A percentile compares a stretch with the other conserved stretches of the same genome.
Conservation (phyloP, 371 early-diverging fungal genomes). For the Apophysomyces trapeziformis region DNA sequence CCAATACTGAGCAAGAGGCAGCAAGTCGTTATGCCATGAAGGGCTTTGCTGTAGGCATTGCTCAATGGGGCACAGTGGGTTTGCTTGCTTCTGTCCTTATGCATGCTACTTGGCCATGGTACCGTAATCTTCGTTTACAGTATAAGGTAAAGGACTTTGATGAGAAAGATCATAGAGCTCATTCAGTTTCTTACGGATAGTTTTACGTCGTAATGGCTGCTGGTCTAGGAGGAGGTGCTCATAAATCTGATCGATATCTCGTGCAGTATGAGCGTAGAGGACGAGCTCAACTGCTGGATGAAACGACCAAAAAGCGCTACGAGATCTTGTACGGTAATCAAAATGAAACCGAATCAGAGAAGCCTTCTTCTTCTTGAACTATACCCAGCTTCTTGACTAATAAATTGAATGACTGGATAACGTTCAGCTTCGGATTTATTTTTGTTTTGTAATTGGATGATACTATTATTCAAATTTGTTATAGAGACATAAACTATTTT, state of each 20-base stretch:
- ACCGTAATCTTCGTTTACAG: conserved; percentile 44
- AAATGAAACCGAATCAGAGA: conserved; percentile 12
- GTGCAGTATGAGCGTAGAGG: conserved; percentile 58
- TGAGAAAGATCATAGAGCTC: background rate
- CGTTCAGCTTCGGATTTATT: background rate
- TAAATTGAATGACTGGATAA: background rate
- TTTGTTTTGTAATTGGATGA: too few relatives aligned
- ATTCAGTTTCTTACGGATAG: conserved; percentile 19
- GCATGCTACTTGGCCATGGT: conserved; percentile 53
- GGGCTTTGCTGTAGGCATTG: conserved; percentile 52
- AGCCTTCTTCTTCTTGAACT: background rate
- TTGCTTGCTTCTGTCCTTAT: conserved; percentile 47
- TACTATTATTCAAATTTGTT: too few relatives aligned
- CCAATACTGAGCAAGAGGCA: conserved; percentile 47
- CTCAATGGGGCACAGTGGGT: conserved; percentile 59
- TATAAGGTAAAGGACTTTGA: conserved; percentile 42
- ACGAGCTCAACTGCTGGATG: conserved; percentile 47
- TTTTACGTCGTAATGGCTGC: conserved; percentile 60
- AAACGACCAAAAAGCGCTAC: conserved; percentile 45
- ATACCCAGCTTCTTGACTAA: background rate
- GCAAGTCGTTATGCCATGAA: conserved; percentile 57
- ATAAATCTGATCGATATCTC: conserved; percentile 57
- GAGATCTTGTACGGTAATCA: conserved; percentile 47
- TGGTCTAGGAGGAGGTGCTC: conserved; percentile 54
- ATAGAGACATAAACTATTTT: too few relatives aligned